Evolutionary conservation across 164 flowering plant species (phyloP).

Genomic region (Aristolochia fimbriata): DNA sequence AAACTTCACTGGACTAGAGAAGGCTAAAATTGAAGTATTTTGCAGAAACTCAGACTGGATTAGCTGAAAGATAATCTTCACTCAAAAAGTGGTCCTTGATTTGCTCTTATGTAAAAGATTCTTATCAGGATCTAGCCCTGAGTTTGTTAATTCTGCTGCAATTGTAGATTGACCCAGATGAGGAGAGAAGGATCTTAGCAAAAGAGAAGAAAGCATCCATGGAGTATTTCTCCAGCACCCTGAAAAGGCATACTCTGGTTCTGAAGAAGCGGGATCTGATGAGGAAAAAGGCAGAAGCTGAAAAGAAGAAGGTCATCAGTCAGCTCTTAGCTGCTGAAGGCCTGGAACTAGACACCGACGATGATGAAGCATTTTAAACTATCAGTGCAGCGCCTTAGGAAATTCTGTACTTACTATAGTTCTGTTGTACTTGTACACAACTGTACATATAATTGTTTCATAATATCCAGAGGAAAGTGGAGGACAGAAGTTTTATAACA

Average conservation of each 20-base stretch:
- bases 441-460: constrained; percentile 18
- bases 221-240: constrained; percentile 56
- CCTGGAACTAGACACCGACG: constrained; percentile 71
- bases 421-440: constrained; percentile 11
- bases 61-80: too few relatives aligned
- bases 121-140: too few relatives aligned
- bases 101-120: too few relatives aligned
- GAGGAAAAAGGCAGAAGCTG: constrained; percentile 81
- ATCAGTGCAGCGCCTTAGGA: neutral
- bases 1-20: too few relatives aligned
- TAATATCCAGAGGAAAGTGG: too few relatives aligned
- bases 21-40: too few relatives aligned
- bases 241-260: constrained; percentile 76
- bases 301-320: constrained; percentile 44
- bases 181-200: constrained; percentile 71
- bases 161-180: constrained; percentile 75
- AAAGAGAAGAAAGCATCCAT: constrained; percentile 73
- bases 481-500: too few relatives aligned
- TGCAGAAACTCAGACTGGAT: too few relatives aligned
- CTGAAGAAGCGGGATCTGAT: constrained; percentile 78
- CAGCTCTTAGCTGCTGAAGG: constrained; percentile 91
- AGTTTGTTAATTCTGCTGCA: too few relatives aligned
- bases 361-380: constrained; percentile 29
- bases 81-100: too few relatives aligned
- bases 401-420: constrained; percentile 1